Evolutionary conservation across 225 moss, liverwort and hornwort species (phyloP), one percentile per base, ranked within the genome.

Genomic region (Pseudisothecium myosuroides): DNA sequence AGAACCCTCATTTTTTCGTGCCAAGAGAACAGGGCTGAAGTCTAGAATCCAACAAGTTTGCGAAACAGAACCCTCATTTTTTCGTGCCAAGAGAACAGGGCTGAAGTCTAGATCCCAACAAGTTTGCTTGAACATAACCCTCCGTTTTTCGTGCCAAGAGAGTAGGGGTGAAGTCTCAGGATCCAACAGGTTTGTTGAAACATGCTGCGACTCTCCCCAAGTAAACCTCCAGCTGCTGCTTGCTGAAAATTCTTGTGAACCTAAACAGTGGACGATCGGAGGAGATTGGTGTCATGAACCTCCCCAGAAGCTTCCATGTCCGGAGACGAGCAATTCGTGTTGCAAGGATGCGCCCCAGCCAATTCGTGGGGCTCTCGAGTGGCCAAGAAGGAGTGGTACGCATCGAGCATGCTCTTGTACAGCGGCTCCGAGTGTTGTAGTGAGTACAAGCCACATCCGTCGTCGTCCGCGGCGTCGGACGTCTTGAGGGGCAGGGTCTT

Each of bases 331-430:
- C n/a, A 67, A 11, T 39, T 67, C 3, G 28, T 29, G 63, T 79
- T 75, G 68, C 71, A 52, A 28, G 74, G 69, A 50, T 79, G 50
- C 7, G 31, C 86, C 19, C 6, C 60, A 13, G 58, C n/a, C 55
- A 67, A n/a, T n/a, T 85, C 47, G 10, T 86, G 79, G 61, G 60
- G 41, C 52, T 84, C 89, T 55, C 76, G 91, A 65, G 89, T 19
- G 16, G 85, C 85, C 82, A 94, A 31, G 59, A 94, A 91, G 6
- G 87, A 54, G 74, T 92, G 94, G 71, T 91, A 91, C 6, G 91
- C 91, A 31, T 92, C 92, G 14, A 94, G 67, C 94, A 94, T 92
- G 85, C 90, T 91, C 90, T 94, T 91, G 64, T 85, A 90, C 37
- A 94, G 63, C 8, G 92, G 90, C 82, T 94, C 92, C 3, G 93